phyloP scores from a whole-genome alignment of 2,329 filamentous ascomycete species.

The Penicillium sp. region DNA sequence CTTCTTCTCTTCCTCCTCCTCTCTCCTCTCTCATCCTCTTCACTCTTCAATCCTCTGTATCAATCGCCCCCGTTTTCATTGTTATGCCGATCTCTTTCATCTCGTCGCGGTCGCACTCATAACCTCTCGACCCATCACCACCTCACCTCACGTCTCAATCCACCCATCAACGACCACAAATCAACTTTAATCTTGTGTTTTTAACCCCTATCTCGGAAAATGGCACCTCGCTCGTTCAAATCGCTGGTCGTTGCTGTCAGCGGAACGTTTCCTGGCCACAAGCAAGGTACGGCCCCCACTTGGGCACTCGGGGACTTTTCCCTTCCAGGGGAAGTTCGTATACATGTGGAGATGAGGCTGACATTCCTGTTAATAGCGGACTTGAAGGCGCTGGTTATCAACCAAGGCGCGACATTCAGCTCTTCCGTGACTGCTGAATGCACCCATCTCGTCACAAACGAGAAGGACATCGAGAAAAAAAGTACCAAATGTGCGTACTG shows the following conservation, averaged over 20 bases:
- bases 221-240: constrained; percentile 35
- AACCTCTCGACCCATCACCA: too few species aligned
- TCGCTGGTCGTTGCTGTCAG: constrained; percentile 57
- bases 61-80: too few species aligned
- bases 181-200: too few species aligned
- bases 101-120: too few species aligned
- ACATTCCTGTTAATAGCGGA: constrained; percentile 27
- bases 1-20: neutral
- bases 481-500: constrained; percentile 38
- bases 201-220: constrained; percentile 6
- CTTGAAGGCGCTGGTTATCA: constrained; percentile 38
- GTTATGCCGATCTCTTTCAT: too few species aligned
- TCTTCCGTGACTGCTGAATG: constrained; percentile 34
- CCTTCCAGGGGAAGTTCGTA: constrained; percentile 8
- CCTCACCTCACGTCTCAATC: too few species aligned
- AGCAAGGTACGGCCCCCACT: constrained; percentile 49
- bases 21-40: too few species aligned
- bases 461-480: constrained; percentile 42
- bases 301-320: neutral
- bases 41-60: too few species aligned
- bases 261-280: constrained; percentile 61
- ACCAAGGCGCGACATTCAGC: constrained; percentile 39
- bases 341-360: constrained; percentile 19
- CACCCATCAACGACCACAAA: too few species aligned
- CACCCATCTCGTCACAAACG: constrained; percentile 45